Evolutionary conservation across 2,329 filamentous ascomycete species (phyloP).

Genomic region (Claviceps humidiphila): DNA sequence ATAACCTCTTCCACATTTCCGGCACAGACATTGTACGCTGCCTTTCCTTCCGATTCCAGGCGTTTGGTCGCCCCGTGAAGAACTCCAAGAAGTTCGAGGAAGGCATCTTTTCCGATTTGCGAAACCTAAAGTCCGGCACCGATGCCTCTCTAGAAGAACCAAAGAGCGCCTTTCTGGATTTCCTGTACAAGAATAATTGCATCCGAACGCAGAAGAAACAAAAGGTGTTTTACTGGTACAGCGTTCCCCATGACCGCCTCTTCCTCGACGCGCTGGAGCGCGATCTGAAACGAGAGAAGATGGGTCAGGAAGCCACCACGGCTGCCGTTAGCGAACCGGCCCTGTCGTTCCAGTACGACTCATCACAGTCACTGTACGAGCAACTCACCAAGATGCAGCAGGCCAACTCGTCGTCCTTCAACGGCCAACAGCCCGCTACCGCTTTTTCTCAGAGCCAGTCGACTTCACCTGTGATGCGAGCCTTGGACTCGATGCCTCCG

Average conservation of each 20-base stretch:
- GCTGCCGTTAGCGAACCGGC: constrained; percentile 94
- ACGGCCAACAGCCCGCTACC: constrained; percentile 53
- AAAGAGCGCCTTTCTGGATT: constrained; percentile 96
- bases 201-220: constrained; percentile 99
- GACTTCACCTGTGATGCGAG: constrained; percentile 77
- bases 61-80: constrained; percentile 94
- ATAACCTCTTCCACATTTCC: constrained; percentile 98
- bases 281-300: constrained; percentile 97
- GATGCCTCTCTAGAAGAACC: constrained; percentile 97
- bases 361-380: constrained; percentile 96
- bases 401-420: constrained; percentile 95
- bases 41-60: constrained; percentile 94
- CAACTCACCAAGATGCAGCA: constrained; percentile 99
- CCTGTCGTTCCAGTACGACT: constrained; percentile 97
- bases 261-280: constrained; percentile 96
- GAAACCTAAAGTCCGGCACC: constrained; percentile 95
- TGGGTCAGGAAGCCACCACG: constrained; percentile 95
- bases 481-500: constrained; percentile 88
- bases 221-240: constrained; percentile 99
- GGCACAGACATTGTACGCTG: constrained; percentile 98
- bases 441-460: constrained; percentile 63
- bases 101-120: constrained; percentile 95
- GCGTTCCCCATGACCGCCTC: constrained; percentile 90
- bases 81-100: constrained; percentile 99
- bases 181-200: constrained; percentile 99